Base-by-base conservation (phyloP, 2,329 filamentous ascomycete species). In the Hymenoscyphus infarciens region DNA sequence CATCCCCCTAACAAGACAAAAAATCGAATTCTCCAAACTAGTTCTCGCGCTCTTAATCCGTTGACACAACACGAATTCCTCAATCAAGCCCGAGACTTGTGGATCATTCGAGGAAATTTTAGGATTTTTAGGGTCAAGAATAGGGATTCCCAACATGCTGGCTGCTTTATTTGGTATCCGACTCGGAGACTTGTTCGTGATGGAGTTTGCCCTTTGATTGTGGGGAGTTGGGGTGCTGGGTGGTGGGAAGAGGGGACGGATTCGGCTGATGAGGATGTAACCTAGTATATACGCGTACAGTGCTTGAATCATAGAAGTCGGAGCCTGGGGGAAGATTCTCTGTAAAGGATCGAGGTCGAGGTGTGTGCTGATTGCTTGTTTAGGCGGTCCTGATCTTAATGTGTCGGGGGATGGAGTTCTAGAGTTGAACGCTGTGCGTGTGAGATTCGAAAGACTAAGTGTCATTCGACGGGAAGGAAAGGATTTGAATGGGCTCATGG, bases 251-350 rank as follows among this genome's bases (percentile, higher is more conserved):
- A 15, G 52, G 52, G 52, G 25, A 31, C 16, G 4, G 10, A 45
- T 31, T 11, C n/a, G 58, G 22, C 29, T 45, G 38, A 25, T 38
- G 35, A 56, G 69, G 33, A 68, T 67, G 27, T 71, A 68, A 7
- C 66, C 67, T 13, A 73, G 58, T 8, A 73, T 62, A 25, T 74
- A 65, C 1, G 70, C 67, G 59, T 73, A 73, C 25, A 73, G 67
- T 1, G 67, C 65, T 11, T 66, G 63, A 5, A 64, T 62, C 45
- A 68, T 65, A 49, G 64, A 62, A 25, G 63, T 53, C 3, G 64
- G 63, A 4, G 67, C 65, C n/a, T 59, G 39, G 1, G 71, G 71
- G 45, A 73, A 74, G 33, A 72, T 71, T 6, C 65, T 56, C 2
- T 61, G 62, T 1, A 73, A 54, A 2, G 70, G 64, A 27, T 64